These are phyloP conservation scores for Schrenkiella parvula DNA, from an alignment of 345 rosid species.

Conservation along the genomic window DNA sequence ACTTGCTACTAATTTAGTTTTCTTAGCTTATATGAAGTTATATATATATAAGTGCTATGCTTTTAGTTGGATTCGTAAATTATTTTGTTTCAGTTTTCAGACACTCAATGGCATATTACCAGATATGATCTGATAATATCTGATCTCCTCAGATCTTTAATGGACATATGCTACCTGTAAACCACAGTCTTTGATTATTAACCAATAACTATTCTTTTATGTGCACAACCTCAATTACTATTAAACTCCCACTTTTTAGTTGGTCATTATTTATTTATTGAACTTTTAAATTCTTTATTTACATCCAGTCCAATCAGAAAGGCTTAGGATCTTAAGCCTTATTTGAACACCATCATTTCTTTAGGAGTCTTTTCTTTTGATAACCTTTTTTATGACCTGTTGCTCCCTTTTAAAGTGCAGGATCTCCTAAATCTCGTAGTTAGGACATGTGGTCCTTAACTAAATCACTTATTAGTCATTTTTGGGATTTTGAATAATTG, in stretches of 20 bases:
- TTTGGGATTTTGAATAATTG: not conserved
- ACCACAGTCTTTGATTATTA: constrained; percentile 7
- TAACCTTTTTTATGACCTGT: constrained; percentile 26
- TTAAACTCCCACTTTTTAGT: not conserved
- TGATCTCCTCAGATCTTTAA: not conserved
- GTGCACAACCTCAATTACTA: constrained; percentile 8
- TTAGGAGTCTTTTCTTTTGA: constrained; percentile 14
- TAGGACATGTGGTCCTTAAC: constrained; percentile 5
- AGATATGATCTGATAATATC: not conserved
- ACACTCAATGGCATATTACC: not conserved
- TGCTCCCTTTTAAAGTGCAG: constrained; percentile 9
- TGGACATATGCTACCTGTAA: constrained; percentile 8
- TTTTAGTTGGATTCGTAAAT: not conserved
- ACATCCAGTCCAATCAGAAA: constrained; percentile 17
- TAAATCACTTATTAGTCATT: not conserved
- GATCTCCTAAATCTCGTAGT: constrained; percentile 8
- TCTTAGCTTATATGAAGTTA: not conserved
- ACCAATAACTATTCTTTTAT: constrained; percentile 12
- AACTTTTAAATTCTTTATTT: not conserved
- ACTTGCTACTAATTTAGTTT: not conserved
- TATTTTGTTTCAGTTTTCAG: not conserved
- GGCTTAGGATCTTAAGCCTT: constrained; percentile 15
- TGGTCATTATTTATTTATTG: not conserved
- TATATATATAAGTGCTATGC: not conserved
- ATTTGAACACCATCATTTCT: constrained; percentile 17